Conservation (phyloP, 2,329 filamentous ascomycete species). For the Pestalotiopsis sp. region DNA sequence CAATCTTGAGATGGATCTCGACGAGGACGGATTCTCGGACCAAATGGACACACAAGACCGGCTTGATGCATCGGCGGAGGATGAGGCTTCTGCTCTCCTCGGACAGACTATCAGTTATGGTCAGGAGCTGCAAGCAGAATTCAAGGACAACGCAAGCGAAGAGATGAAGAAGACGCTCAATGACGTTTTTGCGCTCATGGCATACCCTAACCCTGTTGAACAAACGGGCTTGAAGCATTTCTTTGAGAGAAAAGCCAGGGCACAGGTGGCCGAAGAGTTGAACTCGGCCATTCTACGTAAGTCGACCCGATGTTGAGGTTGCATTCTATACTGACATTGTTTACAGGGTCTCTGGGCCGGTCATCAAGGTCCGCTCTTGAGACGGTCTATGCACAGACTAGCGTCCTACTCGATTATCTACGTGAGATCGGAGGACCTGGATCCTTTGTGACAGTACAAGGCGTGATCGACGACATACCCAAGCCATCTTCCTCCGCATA, state of each 20-base stretch:
- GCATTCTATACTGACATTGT: background rate
- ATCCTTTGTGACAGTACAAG: constrained; percentile 72
- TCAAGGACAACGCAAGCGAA: constrained; percentile 68
- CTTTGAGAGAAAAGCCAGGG: constrained; percentile 74
- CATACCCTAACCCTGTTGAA: constrained; percentile 79
- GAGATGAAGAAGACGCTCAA: constrained; percentile 75
- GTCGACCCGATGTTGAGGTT: constrained; percentile 32
- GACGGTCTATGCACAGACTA: constrained; percentile 82
- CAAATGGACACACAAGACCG: constrained; percentile 59
- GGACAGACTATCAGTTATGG: constrained; percentile 78
- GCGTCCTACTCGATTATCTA: constrained; percentile 81
- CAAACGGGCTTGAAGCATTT: constrained; percentile 76
- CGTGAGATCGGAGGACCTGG: constrained; percentile 78
- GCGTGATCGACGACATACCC: constrained; percentile 50
- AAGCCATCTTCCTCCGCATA: constrained; percentile 34
- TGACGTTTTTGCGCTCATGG: constrained; percentile 87
- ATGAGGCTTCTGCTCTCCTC: constrained; percentile 51
- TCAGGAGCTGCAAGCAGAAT: constrained; percentile 76
- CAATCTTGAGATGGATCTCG: constrained; percentile 58
- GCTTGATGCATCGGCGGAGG: constrained; percentile 25
- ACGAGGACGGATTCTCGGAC: constrained; percentile 43
- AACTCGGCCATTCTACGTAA: constrained; percentile 90
- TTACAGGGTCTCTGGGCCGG: constrained; percentile 86
- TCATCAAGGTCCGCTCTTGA: constrained; percentile 86
- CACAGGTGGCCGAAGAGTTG: constrained; percentile 85